Conservation (phyloP, 2,329 filamentous ascomycete species). For the Talaromyces islandicus region DNA sequence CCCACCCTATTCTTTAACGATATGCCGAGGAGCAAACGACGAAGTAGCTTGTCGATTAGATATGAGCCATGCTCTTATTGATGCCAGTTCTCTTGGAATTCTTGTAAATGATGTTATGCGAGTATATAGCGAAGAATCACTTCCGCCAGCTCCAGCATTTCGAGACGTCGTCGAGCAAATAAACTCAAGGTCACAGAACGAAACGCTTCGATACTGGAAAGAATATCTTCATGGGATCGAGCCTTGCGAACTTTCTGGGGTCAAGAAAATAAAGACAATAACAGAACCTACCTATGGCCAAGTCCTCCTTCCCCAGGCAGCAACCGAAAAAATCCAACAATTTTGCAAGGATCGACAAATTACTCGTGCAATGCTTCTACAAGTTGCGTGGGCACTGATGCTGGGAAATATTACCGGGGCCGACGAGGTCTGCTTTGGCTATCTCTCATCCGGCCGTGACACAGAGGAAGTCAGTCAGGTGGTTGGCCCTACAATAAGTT, state of each 20-base stretch:
- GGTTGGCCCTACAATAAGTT: conserved; percentile 26
- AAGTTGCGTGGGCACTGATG: conserved; percentile 34
- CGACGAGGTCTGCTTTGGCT: conserved; percentile 35
- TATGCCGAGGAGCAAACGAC: neutral
- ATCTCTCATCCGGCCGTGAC: conserved; percentile 35
- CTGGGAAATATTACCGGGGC: conserved; percentile 29
- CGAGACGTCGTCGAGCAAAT: neutral
- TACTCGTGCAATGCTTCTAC: conserved; percentile 26
- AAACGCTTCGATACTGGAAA: neutral
- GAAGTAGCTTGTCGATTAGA: conserved; percentile 33
- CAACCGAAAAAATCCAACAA: neutral
- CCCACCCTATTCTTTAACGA: neutral
- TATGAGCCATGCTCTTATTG: conserved; percentile 20
- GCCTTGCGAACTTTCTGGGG: neutral
- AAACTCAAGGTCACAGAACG: neutral
- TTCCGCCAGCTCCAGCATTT: neutral
- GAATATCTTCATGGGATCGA: neutral
- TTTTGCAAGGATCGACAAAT: neutral
- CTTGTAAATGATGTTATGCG: neutral
- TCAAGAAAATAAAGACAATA: neutral
- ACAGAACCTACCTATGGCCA: neutral
- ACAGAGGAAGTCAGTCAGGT: conserved; percentile 32
- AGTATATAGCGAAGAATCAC: conserved; percentile 4
- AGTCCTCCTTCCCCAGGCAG: neutral
- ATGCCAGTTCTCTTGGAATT: conserved; percentile 7